These are phyloP conservation scores for Polysphondylium violaceum DNA, from an alignment of 78 protist genomes.

Conservation along the genomic window DNA sequence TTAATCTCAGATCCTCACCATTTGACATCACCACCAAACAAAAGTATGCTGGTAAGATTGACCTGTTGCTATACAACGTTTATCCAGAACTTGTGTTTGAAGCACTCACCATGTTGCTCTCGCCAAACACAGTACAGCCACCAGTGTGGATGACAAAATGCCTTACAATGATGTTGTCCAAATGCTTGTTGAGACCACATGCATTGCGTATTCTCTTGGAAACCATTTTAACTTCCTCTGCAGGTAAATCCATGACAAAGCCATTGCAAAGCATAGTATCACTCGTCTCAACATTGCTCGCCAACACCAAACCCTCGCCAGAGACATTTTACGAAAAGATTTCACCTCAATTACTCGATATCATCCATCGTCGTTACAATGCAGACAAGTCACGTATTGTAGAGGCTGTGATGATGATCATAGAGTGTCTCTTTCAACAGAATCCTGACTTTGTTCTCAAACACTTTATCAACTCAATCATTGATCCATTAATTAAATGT, in stretches of 20 bases:
- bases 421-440: constrained; percentile 15
- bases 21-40: neutral
- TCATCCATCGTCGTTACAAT: constrained; percentile 18
- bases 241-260: constrained; percentile 14
- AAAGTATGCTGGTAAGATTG: constrained; percentile 13
- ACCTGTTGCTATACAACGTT: constrained; percentile 12
- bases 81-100: constrained; percentile 76
- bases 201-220: constrained; percentile 23
- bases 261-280: constrained; percentile 5
- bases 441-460: constrained; percentile 1
- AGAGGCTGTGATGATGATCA: constrained; percentile 21
- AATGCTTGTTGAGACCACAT: constrained; percentile 70
- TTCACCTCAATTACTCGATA: constrained; percentile 40
- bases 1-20: constrained; percentile 34
- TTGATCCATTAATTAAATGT: constrained; percentile 24
- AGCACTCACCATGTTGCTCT: constrained; percentile 21
- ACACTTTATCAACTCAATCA: neutral
- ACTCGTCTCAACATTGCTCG: constrained; percentile 9
- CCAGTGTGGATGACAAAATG: constrained; percentile 36
- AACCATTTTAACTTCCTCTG: constrained; percentile 3
- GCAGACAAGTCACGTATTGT: neutral
- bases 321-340: constrained; percentile 22
- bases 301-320: neutral
- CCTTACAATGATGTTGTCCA: constrained; percentile 39
- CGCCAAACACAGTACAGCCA: neutral